phyloP scores from a whole-genome alignment of 2,329 filamentous ascomycete species.

The Amauroascus verrucosus region DNA sequence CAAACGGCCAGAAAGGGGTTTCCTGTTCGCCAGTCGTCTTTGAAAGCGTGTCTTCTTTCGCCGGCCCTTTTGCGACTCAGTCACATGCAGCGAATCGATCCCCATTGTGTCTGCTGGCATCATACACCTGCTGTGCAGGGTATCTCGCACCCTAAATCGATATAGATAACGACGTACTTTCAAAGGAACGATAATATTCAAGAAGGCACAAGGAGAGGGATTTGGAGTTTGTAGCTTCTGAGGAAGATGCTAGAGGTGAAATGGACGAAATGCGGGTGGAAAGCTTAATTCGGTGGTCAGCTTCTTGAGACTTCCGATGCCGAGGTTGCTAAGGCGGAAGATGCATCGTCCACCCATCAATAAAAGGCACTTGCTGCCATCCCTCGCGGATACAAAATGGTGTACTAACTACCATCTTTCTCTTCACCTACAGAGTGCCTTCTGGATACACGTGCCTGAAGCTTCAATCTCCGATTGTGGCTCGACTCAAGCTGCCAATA shows the following conservation, averaged over 20 bases:
- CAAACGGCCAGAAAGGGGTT: constrained; percentile 66
- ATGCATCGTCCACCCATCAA: neutral
- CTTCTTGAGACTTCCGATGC: constrained; percentile 5
- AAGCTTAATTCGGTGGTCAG: constrained; percentile 5
- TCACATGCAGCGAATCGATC: constrained; percentile 6
- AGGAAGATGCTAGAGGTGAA: neutral
- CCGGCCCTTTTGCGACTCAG: neutral
- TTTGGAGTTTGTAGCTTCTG: neutral
- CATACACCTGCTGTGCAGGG: neutral
- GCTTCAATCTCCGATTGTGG: too few relatives aligned
- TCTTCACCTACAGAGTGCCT: too few relatives aligned
- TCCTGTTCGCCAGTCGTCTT: constrained; percentile 21
- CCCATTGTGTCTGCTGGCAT: neutral
- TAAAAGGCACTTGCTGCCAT: too few relatives aligned
- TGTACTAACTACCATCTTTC: too few relatives aligned
- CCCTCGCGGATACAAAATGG: neutral
- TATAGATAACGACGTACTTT: neutral
- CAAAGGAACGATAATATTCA: neutral
- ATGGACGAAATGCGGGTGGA: constrained; percentile 1
- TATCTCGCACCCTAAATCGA: neutral
- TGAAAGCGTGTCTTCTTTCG: constrained; percentile 10
- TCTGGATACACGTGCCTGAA: too few relatives aligned
- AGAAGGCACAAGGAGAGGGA: neutral
- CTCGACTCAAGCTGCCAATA: too few relatives aligned
- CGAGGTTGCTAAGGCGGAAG: constrained; percentile 5